Percentiles rank a stretch among this genome's conserved stretches.
phyloP scores from a whole-genome alignment of 2,329 filamentous ascomycete species.

The Aspergillus sp. region DNA sequence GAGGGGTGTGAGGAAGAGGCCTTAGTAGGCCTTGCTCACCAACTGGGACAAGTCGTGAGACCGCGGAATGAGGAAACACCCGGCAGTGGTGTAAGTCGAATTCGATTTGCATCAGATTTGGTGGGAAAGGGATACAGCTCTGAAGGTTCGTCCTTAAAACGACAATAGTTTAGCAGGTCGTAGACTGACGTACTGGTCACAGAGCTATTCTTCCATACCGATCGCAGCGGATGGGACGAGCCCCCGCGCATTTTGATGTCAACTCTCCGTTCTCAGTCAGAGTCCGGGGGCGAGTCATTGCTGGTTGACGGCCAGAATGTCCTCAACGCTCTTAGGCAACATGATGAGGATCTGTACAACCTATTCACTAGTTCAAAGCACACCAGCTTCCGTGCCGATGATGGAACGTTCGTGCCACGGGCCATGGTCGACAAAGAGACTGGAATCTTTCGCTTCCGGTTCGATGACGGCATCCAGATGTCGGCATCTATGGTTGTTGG shows the following conservation, averaged over 20 bases:
- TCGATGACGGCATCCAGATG: conserved; percentile 16
- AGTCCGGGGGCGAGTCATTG: conserved; percentile 12
- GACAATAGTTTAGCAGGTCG: neutral
- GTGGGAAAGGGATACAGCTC: conserved; percentile 15
- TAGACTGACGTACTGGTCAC: neutral
- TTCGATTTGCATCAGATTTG: conserved; percentile 11
- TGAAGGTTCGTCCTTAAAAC: conserved; percentile 2
- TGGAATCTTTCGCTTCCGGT: conserved; percentile 17
- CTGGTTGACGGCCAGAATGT: conserved; percentile 11
- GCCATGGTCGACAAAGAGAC: conserved; percentile 9
- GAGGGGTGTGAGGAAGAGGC: conserved; percentile 11
- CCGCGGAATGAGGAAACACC: conserved; percentile 13
- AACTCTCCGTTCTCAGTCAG: conserved; percentile 10
- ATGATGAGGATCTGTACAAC: conserved; percentile 10
- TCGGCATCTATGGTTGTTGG: conserved; percentile 11
- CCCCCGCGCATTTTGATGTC: conserved; percentile 16
- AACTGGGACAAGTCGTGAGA: conserved; percentile 12
- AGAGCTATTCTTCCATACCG: conserved; percentile 19
- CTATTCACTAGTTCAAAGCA: conserved; percentile 13
- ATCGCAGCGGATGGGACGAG: conserved; percentile 17
- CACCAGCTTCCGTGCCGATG: conserved; percentile 12
- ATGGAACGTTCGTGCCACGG: conserved; percentile 16
- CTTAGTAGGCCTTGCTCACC: conserved; percentile 1
- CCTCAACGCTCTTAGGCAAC: conserved; percentile 9
- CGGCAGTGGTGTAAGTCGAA: conserved; percentile 17